phyloP scores from a whole-genome alignment of 2,329 filamentous ascomycete genomes.

The Fusarium sp. region DNA sequence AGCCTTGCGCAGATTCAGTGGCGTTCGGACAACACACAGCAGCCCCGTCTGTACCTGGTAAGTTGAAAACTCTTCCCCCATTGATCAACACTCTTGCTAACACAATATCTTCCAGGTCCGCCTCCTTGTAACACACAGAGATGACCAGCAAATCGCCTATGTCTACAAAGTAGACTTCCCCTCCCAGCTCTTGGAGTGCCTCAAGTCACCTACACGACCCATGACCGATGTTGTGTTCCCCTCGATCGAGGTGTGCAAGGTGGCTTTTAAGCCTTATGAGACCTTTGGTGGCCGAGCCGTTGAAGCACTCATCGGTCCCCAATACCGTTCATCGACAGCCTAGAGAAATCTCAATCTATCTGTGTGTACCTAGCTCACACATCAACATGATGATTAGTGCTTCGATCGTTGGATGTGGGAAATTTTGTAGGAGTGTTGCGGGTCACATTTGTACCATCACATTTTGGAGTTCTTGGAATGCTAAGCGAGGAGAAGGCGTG shows the following conservation, averaged over 20 bases:
- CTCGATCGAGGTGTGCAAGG: not conserved
- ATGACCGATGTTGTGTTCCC: not conserved
- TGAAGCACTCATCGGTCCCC: not conserved
- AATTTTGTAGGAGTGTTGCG: too few species aligned
- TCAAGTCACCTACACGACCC: not conserved
- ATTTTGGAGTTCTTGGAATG: not conserved
- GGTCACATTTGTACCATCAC: not conserved
- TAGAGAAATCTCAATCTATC: accelerated
- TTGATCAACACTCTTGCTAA: not conserved
- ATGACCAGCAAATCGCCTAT: not conserved
- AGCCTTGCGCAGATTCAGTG: not conserved
- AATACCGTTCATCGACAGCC: not conserved
- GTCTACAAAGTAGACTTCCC: not conserved
- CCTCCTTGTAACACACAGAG: not conserved
- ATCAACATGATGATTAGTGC: not conserved
- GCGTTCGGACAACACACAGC: not conserved
- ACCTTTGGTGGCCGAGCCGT: not conserved
- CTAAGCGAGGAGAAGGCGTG: accelerated
- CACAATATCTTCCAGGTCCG: not conserved
- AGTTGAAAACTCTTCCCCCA: not conserved
- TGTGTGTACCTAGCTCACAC: not conserved
- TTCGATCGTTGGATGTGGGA: not conserved
- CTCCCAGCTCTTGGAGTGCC: not conserved
- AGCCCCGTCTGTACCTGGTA: not conserved
- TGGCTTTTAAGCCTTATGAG: not conserved